Conservation (phyloP, 306 rosid species). For the Urtica urens region DNA sequence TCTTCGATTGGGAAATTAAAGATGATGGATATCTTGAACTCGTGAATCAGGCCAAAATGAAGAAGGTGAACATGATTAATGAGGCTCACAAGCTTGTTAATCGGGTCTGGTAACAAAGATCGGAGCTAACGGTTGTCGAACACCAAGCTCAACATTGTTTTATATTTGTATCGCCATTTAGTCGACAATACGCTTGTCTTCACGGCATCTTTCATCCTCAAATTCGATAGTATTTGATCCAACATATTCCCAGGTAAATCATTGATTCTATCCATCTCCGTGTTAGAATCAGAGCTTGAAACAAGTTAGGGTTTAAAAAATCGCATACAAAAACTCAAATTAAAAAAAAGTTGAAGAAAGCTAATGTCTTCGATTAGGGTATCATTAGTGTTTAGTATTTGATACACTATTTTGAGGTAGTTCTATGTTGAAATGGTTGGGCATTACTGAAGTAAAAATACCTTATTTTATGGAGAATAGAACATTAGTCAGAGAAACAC, state of each 20-base stretch:
- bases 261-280: constrained; percentile 1
- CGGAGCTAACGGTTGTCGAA: neutral
- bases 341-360: too few species aligned
- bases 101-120: neutral
- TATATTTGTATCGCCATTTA: neutral
- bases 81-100: neutral
- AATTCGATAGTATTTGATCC: neutral
- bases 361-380: too few species aligned
- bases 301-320: too few species aligned
- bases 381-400: too few species aligned
- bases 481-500: too few species aligned
- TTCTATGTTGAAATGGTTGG: too few species aligned
- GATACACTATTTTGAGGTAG: too few species aligned
- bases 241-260: neutral
- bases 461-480: too few species aligned
- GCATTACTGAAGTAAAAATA: too few species aligned
- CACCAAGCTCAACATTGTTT: neutral
- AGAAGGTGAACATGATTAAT: neutral
- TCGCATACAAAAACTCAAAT: too few species aligned
- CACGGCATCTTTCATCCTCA: neutral
- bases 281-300: too few species aligned
- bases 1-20: constrained; percentile 27
- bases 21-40: constrained; percentile 45
- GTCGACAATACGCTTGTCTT: neutral
- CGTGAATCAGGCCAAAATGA: constrained; percentile 38